Evolutionary conservation across 2,329 filamentous ascomycete genomes (phyloP).

Genomic region (Colletotrichum siamense): DNA sequence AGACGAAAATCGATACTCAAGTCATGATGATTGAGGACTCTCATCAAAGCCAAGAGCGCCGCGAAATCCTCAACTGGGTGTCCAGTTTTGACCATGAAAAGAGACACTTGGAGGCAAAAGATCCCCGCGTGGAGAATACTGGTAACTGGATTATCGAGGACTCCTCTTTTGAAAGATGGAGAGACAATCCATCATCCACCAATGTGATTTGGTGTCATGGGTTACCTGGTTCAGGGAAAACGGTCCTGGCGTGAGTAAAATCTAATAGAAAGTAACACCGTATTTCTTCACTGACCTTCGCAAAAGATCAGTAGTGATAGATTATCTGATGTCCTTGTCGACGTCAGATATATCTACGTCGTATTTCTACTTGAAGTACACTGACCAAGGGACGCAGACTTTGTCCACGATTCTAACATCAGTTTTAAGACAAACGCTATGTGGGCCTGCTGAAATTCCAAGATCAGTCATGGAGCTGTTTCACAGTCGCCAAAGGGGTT

Average conservation of each 20-base stretch:
- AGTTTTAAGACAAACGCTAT: not conserved
- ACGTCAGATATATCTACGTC: not conserved
- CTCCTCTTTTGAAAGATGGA: not conserved
- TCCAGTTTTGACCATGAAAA: not conserved
- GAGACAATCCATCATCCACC: not conserved
- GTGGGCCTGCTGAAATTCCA: not conserved
- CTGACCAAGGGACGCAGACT: not conserved
- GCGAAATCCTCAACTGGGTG: not conserved
- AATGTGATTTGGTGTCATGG: not conserved
- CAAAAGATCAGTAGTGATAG: not conserved
- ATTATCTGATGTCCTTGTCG: not conserved
- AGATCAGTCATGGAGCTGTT: not conserved
- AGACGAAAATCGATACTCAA: not conserved
- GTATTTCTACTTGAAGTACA: not conserved
- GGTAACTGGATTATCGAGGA: not conserved
- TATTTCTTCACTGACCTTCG: not conserved
- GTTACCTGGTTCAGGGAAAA: not conserved
- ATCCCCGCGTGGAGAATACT: not conserved
- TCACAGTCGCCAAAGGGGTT: not conserved
- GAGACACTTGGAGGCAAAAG: not conserved
- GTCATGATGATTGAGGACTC: not conserved
- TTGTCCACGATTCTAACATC: not conserved
- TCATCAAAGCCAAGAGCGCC: slow-evolving; percentile 47
- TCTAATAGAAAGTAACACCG: no score
- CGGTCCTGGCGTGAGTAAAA: not conserved